Percentiles rank a stretch among this genome's conserved stretches.
These are phyloP conservation scores for Penicillium sp. DNA, from an alignment of 2,329 filamentous ascomycete species.

Conservation along the genomic window DNA sequence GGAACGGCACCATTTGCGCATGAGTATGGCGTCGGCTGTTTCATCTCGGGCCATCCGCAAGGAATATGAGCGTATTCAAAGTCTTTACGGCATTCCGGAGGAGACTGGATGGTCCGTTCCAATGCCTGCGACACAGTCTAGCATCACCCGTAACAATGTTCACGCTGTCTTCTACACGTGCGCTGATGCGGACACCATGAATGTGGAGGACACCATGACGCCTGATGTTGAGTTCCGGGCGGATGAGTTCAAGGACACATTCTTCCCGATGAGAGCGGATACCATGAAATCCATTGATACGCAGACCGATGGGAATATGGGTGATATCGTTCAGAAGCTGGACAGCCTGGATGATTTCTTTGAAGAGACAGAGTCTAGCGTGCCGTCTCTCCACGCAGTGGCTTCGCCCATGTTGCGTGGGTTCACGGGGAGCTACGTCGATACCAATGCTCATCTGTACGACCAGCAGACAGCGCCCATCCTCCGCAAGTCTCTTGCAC, in stretches of 20 bases:
- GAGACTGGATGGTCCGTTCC: constrained; percentile 96
- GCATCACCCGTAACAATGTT: constrained; percentile 84
- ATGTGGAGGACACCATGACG: constrained; percentile 64
- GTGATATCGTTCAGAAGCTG: constrained; percentile 77
- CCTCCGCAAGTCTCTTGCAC: constrained; percentile 73
- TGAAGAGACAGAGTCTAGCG: constrained; percentile 64
- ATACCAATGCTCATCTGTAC: constrained; percentile 80
- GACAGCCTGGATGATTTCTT: constrained; percentile 83
- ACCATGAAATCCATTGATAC: constrained; percentile 90
- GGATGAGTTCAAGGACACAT: constrained; percentile 78
- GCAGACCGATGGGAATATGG: constrained; percentile 64
- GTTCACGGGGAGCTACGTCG: constrained; percentile 65
- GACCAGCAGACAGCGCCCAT: constrained; percentile 93
- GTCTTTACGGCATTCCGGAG: constrained; percentile 94
- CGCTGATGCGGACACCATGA: constrained; percentile 64
- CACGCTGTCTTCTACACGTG: constrained; percentile 97
- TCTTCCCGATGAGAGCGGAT: constrained; percentile 79
- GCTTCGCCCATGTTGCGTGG: constrained; percentile 40
- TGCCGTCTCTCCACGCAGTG: constrained; percentile 53
- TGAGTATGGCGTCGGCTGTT: constrained; percentile 89
- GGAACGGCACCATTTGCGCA: constrained; percentile 90
- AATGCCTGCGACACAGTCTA: constrained; percentile 85
- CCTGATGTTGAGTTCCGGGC: constrained; percentile 90
- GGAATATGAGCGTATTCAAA: constrained; percentile 92
- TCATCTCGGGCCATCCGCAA: constrained; percentile 85